Evolutionary conservation across 257 asterid species (phyloP), one percentile per base, ranked within the genome.

Genomic region (Solanum ossicruentum): DNA sequence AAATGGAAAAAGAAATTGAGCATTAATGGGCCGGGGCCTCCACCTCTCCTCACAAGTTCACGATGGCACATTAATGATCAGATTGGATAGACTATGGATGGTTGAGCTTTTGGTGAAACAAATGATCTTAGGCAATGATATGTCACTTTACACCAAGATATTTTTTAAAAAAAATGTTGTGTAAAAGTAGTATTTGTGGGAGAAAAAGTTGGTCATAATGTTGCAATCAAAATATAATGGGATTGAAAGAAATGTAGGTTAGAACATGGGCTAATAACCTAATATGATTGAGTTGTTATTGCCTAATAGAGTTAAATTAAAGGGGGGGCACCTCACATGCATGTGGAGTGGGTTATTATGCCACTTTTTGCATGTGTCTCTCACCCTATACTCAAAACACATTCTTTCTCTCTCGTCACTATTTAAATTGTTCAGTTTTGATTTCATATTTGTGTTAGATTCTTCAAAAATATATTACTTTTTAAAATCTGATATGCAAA

Each of bases 301-400:
- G 87, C 49, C 84, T 89, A 72, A 83, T 88, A 75, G 87, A 86
- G 85, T 82, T 89, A 66, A 66, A 28, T 12, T 63, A 70, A 85
- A 84, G 39, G 41, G 41, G 6, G 41, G 85, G 86, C 89, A 82
- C 65, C 51, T 26, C 91, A 88, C 90, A 85, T 88, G 58, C 57
- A 73, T 73, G 58, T 66, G 73, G 43, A 47, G 84, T 84, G 85
- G 32, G 85, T 63, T 60, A 81, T 70, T 70, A 70, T 77, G 13
- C 65, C 85, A 86, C 89, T 84, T 84, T 86, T 36, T 90, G 91
- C 91, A 89, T 88, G 92, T 91, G 88, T 63, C 60, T 23, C 57
- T 85, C 63, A 23, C 80, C 80, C 89, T 72, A 83, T 84, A 52
- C 54, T 71, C 85, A 51, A 32, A 39, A 45, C 88, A 21, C 70